Evolutionary conservation across 441 rosid species (phyloP), one percentile per base, ranked within the genome.

Genomic region (Gossypium gossypioides): DNA sequence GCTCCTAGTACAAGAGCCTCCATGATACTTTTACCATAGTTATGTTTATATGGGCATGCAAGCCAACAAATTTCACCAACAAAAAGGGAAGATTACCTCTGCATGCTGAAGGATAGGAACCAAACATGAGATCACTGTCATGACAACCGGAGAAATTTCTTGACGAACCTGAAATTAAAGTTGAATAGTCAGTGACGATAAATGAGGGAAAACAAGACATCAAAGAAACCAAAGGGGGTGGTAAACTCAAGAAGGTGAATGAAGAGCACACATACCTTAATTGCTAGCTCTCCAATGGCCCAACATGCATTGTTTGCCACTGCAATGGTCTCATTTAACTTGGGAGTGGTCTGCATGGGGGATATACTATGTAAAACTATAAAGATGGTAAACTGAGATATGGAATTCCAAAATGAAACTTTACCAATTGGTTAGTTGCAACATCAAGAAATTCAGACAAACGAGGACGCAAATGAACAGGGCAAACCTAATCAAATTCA

Each of bases 221-320:
- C 37, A 68, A 68, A 68, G 27, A 44, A 51, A 10, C 48, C 15
- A 51, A 51, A 22, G 13, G 6, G 18, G 44, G 18, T 25, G 12
- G 18, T 6, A 34, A 64, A 66, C 58, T 29, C 15, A 27, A 27
- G 42, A 68, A 8, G 15, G 24, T 25, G 59, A 16, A 32, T 16
- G 18, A 60, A 72, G 44, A 50, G 32, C 34, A 69, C 44, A n/a
- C 74, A 74, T 78, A 91, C 98, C 93, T 96, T 96, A 75, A 96
- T 85, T 10, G 98, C 98, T 72, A 93, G 80, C 76, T 96, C 99
- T 74, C 98, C 98, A 65, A 96, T 90, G 64, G 99, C 98, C 99
- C 99, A 93, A 67, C 99, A 96, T 4, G 98, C 98, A 81, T 96
- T 96, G 78, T 96, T 96, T 46, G 97, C 99, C 2, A 88, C 99